Percentiles rank a stretch among this genome's conserved stretches.
Evolutionary conservation across 2,329 filamentous ascomycete species (phyloP).

Genomic region (Clonostachys rhizophaga): DNA sequence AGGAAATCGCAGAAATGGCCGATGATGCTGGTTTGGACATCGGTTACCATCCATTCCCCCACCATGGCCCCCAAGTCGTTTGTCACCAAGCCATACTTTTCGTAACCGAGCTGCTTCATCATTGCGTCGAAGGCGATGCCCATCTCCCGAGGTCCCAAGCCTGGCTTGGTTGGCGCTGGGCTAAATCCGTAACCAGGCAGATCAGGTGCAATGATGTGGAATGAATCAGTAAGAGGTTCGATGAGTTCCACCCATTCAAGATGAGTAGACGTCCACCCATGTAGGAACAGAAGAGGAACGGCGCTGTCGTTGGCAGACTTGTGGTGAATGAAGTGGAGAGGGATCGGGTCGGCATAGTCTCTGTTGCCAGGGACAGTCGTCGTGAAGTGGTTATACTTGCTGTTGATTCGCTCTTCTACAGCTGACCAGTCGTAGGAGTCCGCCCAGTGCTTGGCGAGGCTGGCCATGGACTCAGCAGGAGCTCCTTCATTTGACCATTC

Average conservation of each 20-base stretch:
- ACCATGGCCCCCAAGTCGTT: conserved; percentile 3
- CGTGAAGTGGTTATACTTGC: conserved; percentile 2
- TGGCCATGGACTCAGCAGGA: neutral
- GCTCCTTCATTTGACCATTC: conserved; percentile 1
- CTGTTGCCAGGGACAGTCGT: conserved; percentile 1
- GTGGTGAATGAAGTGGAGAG: conserved; percentile 6
- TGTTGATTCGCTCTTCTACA: conserved; percentile 1
- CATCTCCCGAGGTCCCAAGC: neutral
- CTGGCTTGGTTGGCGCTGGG: conserved; percentile 1
- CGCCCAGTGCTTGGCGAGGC: conserved; percentile 2
- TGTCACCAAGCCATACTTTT: conserved; percentile 2
- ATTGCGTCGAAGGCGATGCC: neutral
- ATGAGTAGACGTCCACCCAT: conserved; percentile 6
- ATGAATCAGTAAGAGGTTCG: neutral
- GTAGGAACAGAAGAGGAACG: conserved; percentile 4
- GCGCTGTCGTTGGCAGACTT: conserved; percentile 2
- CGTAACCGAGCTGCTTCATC: conserved; percentile 2
- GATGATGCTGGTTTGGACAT: conserved; percentile 5
- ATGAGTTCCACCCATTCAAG: conserved; percentile 1
- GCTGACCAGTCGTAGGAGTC: conserved; percentile 3
- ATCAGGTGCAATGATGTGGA: conserved; percentile 2
- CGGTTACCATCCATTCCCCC: neutral
- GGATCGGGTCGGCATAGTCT: neutral
- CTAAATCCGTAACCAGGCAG: conserved; percentile 5
- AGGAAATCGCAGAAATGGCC: conserved; percentile 23